Evolutionary conservation across 257 asterid genomes (phyloP).

Genomic region (Przewalskia tangutica): DNA sequence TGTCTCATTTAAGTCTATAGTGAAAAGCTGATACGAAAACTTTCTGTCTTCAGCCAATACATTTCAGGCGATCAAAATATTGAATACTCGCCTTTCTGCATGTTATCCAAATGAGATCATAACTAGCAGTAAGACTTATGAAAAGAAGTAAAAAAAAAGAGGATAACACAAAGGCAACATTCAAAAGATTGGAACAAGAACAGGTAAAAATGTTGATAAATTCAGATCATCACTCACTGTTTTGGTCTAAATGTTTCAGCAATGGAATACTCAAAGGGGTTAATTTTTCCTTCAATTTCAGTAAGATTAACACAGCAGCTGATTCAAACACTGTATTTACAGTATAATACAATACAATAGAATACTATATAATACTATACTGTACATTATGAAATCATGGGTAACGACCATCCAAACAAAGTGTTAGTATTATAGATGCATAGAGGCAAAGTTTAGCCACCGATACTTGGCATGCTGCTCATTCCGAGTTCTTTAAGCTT

Average conservation of each 20-base stretch:
- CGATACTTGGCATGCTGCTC: conserved; percentile 3
- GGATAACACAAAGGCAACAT: not conserved
- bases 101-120: not conserved
- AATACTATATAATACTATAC: too few relatives aligned
- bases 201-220: not conserved
- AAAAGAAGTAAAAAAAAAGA: not conserved
- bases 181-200: not conserved
- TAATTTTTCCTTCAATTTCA: not conserved
- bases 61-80: not conserved
- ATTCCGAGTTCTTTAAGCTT: conserved; percentile 41
- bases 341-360: too few relatives aligned
- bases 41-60: not conserved
- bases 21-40: too few relatives aligned
- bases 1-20: too few relatives aligned
- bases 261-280: not conserved
- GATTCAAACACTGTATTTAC: not conserved
- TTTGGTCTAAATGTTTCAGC: not conserved
- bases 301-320: not conserved
- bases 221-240: not conserved
- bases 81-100: not conserved
- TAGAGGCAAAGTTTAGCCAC: not conserved
- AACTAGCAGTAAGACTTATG: not conserved
- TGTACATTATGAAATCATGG: too few relatives aligned
- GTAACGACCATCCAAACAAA: not conserved
- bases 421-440: not conserved